Evolutionary conservation across 768 basidiomycete species (phyloP), one percentile per base, ranked within the genome.

Genomic region (Leccinellum albellum): DNA sequence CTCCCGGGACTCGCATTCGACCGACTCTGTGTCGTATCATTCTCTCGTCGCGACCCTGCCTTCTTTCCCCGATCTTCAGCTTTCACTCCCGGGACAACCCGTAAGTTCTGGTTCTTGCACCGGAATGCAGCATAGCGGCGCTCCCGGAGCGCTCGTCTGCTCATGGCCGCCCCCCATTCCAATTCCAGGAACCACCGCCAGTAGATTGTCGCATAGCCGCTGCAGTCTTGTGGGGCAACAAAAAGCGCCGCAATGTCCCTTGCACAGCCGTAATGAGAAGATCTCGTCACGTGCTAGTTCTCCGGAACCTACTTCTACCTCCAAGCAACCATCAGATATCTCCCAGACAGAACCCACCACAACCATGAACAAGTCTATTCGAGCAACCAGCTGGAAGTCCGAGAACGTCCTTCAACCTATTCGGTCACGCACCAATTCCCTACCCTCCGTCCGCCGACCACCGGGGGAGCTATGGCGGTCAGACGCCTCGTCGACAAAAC

Each of bases 111-210:
- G 57, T 45, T 35, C 49, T n/a, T 53, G 58, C 46, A 42, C 40
- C 20, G 40, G 33, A 58, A 50, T 55, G 53, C 62, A 45, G 37
- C 51, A 46, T 46, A 55, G 57, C 32, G 47, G 47, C 35, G 45
- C 57, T 28, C 15, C 50, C 40, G 47, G 54, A 49, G 17, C 54
- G 12, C 50, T 56, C n/a, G 50, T 59, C 21, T 68, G 55, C 31
- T 59, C 64, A 40, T 70, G 72, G 72, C 70, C 66, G 20, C 66
- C 68, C 17, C 53, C 51, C 6, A 24, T 40, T 51, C 48, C 58
- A 12, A 31, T 50, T 33, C 21, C 17, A 45, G 50, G 42, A n/a
- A n/a, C n/a, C 35, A 23, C 48, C 40, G 20, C 48, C 15, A 29
- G 29, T 40, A 21, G 37, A 55, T 37, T 52, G 26, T 55, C 40